These are phyloP conservation scores for Cornus florida DNA, from an alignment of 148 eudicot genomes.

Conservation along the genomic window DNA sequence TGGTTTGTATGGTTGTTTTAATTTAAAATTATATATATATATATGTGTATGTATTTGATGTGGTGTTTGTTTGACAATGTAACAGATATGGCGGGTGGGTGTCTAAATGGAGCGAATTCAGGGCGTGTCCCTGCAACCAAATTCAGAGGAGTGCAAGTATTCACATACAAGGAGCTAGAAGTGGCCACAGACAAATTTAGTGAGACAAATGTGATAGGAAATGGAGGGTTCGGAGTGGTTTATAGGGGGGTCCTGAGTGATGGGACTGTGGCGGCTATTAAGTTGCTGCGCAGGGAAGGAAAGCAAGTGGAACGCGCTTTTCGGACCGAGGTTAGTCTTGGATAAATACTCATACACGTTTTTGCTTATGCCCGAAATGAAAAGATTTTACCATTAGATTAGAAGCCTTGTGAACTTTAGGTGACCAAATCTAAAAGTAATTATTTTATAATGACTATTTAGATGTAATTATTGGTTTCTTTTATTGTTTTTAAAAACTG, in stretches of 20 bases:
- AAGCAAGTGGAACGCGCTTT: conserved; percentile 89
- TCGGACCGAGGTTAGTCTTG: conserved; percentile 70
- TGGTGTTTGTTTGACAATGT: not conserved
- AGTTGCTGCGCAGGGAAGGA: conserved; percentile 65
- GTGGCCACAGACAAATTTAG: conserved; percentile 67
- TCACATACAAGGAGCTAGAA: conserved; percentile 82
- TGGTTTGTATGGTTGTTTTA: no score
- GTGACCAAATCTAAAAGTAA: no score
- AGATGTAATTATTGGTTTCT: not conserved
- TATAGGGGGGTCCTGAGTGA: conserved; percentile 78
- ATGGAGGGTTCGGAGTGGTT: conserved; percentile 70
- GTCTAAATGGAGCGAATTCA: conserved; percentile 46
- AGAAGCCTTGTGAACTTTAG: no score
- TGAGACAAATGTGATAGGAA: conserved; percentile 62
- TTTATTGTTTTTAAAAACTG: not conserved
- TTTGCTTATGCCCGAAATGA: no score
- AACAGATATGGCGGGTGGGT: conserved; percentile 51
- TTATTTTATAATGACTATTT: no score
- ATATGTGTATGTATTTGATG: not conserved
- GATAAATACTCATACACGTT: no score
- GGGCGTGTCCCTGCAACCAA: conserved; percentile 26
- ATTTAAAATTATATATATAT: no score
- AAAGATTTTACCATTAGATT: no score
- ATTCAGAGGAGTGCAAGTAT: conserved; percentile 73
- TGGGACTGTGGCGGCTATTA: conserved; percentile 72